A percentile compares a stretch with the other conserved stretches of the same genome.
phyloP scores from a whole-genome alignment of 176 grass and related monocot species.

The Metroxylon sagu region DNA sequence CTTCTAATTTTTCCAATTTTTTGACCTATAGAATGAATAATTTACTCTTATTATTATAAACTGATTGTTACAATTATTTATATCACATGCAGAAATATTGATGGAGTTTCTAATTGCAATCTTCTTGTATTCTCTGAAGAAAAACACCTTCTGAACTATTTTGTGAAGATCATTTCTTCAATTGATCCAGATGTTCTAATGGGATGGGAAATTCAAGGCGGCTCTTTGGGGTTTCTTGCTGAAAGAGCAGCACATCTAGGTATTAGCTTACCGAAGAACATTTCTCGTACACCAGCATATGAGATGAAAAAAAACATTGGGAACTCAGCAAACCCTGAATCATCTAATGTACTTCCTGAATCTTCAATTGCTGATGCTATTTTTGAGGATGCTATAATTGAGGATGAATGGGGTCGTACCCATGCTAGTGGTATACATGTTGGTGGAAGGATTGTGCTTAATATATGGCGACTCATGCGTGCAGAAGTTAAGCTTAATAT shows the following conservation, averaged over 20 bases:
- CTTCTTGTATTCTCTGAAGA: constrained; percentile 52
- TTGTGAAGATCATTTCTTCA: constrained; percentile 55
- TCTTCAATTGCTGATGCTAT: constrained; percentile 39
- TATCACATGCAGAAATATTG: constrained; percentile 46
- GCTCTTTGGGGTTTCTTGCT: constrained; percentile 76
- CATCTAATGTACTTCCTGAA: constrained; percentile 30
- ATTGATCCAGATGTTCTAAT: constrained; percentile 83
- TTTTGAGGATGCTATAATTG: constrained; percentile 34
- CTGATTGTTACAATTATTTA: no score
- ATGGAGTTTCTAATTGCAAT: constrained; percentile 45
- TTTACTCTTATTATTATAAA: no score
- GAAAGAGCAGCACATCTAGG: constrained; percentile 79
- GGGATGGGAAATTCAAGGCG: constrained; percentile 88
- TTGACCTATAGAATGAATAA: no score
- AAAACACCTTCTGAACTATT: constrained; percentile 60
- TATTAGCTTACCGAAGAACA: constrained; percentile 70
- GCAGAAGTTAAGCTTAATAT: constrained; percentile 88
- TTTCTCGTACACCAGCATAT: constrained; percentile 62
- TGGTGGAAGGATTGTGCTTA: constrained; percentile 79
- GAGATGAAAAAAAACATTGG: constrained; percentile 45
- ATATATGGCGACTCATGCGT: constrained; percentile 90
- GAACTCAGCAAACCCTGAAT: constrained; percentile 32
- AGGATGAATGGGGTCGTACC: constrained; percentile 57
- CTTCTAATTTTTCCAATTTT: neutral
- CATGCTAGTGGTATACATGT: constrained; percentile 88